Evolutionary conservation across 768 basidiomycete species (phyloP).

Genomic region (Tylopilus balloui): DNA sequence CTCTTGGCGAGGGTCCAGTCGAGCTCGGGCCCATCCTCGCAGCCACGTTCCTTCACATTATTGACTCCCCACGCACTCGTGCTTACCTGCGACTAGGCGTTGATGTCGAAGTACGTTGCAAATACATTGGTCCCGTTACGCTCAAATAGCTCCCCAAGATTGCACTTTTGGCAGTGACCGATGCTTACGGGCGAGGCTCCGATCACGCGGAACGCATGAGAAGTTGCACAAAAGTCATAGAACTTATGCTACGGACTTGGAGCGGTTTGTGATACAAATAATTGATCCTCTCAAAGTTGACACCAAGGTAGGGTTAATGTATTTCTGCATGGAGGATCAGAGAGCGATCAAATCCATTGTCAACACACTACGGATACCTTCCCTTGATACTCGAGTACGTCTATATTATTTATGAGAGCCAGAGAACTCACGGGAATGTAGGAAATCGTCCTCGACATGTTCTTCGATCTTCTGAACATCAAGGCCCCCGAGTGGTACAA

Average conservation of each 20-base stretch:
- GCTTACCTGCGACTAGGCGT: conserved; percentile 72
- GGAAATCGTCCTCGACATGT: conserved; percentile 93
- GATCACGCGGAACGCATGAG: conserved; percentile 79
- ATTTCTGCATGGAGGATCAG: conserved; percentile 88
- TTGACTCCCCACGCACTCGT: conserved; percentile 82
- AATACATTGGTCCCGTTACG: neutral
- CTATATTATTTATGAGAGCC: neutral
- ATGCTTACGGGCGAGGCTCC: conserved; percentile 81
- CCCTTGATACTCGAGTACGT: conserved; percentile 73
- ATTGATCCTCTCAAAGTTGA: conserved; percentile 5
- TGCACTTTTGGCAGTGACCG: conserved; percentile 84
- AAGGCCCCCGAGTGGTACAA: conserved; percentile 91
- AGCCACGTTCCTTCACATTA: conserved; percentile 73
- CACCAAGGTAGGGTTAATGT: conserved; percentile 69
- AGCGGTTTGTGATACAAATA: conserved; percentile 57
- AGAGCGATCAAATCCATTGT: conserved; percentile 80
- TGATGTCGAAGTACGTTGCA: conserved; percentile 76
- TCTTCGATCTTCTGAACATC: conserved; percentile 90
- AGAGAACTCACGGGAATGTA: conserved; percentile 32
- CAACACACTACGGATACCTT: conserved; percentile 83
- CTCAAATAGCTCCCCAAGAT: conserved; percentile 44
- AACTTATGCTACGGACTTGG: conserved; percentile 86
- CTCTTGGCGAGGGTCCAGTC: conserved; percentile 83
- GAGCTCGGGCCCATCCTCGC: conserved; percentile 79
- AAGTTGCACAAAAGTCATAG: conserved; percentile 71